Conservation (phyloP, 352 stramenopile genomes). For the Phytophthora pseudosyringae region DNA sequence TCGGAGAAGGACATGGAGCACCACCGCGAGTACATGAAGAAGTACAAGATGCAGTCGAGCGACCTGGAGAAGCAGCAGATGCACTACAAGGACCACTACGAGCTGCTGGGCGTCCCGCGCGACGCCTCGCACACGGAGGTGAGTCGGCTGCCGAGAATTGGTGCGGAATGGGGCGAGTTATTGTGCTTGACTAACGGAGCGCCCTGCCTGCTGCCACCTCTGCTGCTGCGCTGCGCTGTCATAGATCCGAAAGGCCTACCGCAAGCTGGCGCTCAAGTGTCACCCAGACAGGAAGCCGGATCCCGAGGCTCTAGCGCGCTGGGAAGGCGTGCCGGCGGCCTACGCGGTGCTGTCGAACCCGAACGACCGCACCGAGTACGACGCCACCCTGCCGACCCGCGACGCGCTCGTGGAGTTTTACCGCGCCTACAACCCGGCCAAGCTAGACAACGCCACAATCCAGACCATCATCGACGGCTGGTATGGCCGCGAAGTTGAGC, state of each 20-base stretch:
- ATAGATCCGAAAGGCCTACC: conserved; percentile 94
- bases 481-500: conserved; percentile 83
- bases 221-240: not conserved
- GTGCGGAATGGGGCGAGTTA: not conserved
- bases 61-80: conserved; percentile 62
- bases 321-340: conserved; percentile 77
- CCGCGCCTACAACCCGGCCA: conserved; percentile 82
- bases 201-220: not conserved
- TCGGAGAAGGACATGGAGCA: conserved; percentile 82
- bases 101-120: conserved; percentile 65
- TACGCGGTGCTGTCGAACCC: conserved; percentile 83
- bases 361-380: conserved; percentile 81
- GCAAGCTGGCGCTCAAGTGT: conserved; percentile 84
- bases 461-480: conserved; percentile 88
- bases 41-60: conserved; percentile 84
- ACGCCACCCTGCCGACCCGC: conserved; percentile 75
- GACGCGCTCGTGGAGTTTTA: conserved; percentile 87
- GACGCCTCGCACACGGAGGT: conserved; percentile 76
- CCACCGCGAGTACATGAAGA: conserved; percentile 90
- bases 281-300: conserved; percentile 94
- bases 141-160: not conserved
- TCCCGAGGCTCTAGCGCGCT: conserved; percentile 64
- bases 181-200: conserved; percentile 6
- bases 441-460: conserved; percentile 86
- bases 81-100: conserved; percentile 85